phyloP scores from a whole-genome alignment of 1,284 basidiomycete genomes.

The Rhodotorula sp. region DNA sequence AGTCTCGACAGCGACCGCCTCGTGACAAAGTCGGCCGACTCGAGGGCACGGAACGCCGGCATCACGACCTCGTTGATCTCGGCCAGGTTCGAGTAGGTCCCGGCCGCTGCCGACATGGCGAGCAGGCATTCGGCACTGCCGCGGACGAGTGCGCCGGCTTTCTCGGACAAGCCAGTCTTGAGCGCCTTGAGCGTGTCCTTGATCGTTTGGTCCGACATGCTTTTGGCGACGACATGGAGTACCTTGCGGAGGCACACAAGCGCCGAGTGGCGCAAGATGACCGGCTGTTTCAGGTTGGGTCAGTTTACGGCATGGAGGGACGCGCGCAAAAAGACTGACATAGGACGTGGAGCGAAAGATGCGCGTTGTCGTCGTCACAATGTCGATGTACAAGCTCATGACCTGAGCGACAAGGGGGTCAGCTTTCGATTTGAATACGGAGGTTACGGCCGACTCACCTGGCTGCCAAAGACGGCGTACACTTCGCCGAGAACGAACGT shows the following conservation, averaged over 20 bases:
- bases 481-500: constrained; percentile 83
- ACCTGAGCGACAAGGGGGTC: constrained; percentile 57
- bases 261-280: constrained; percentile 79
- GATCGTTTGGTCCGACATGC: constrained; percentile 70
- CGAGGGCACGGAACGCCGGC: constrained; percentile 72
- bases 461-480: constrained; percentile 76
- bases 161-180: constrained; percentile 72
- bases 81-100: constrained; percentile 52
- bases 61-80: constrained; percentile 75
- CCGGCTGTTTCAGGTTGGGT: constrained; percentile 54
- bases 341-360: constrained; percentile 65
- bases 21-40: constrained; percentile 78
- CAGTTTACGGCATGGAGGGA: too few species aligned
- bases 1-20: constrained; percentile 74
- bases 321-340: constrained; percentile 51
- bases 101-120: constrained; percentile 45
- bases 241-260: constrained; percentile 73
- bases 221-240: constrained; percentile 71
- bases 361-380: constrained; percentile 64
- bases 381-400: constrained; percentile 92
- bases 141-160: constrained; percentile 80
- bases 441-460: constrained; percentile 56
- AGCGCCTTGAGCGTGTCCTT: constrained; percentile 86
- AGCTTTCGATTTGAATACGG: not conserved
- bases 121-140: constrained; percentile 62